Conservation (phyloP, 2,329 filamentous ascomycete genomes). For the Aureobasidium namibiae region DNA sequence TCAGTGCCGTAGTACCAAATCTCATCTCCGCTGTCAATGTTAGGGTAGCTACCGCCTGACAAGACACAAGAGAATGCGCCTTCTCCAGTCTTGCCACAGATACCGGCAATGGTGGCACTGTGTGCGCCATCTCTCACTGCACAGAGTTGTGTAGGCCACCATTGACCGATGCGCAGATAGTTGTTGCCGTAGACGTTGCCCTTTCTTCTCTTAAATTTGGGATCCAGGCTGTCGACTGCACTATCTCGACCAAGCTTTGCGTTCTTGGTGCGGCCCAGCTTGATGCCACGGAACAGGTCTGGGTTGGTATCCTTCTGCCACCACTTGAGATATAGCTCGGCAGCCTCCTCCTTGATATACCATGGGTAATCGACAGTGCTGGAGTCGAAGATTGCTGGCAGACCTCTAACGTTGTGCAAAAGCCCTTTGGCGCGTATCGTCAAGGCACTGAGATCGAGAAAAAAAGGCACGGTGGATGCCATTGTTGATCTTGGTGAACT, state of each 20-base stretch:
- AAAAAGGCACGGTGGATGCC: constrained; percentile 33
- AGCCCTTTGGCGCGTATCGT: constrained; percentile 29
- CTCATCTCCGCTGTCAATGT: constrained; percentile 42
- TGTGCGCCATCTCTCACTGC: constrained; percentile 48
- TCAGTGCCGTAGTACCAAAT: constrained; percentile 48
- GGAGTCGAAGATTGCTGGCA: constrained; percentile 33
- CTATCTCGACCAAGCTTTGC: constrained; percentile 13
- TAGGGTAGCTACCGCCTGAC: constrained; percentile 38
- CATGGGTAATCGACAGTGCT: constrained; percentile 31
- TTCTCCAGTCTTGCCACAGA: constrained; percentile 36
- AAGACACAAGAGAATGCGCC: constrained; percentile 52
- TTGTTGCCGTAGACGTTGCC: constrained; percentile 33
- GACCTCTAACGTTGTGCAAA: constrained; percentile 27
- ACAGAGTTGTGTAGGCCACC: constrained; percentile 48
- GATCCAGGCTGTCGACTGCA: constrained; percentile 18
- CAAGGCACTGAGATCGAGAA: constrained; percentile 26
- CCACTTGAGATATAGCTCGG: constrained; percentile 41
- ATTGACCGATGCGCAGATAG: constrained; percentile 39
- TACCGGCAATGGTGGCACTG: constrained; percentile 41
- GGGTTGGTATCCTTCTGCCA: constrained; percentile 32
- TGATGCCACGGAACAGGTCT: constrained; percentile 40
- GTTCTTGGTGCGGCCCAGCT: constrained; percentile 15
- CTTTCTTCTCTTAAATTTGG: constrained; percentile 17
- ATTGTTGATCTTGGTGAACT: constrained; percentile 28
- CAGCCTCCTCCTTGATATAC: constrained; percentile 41